Evolutionary conservation across 1,284 basidiomycete species (phyloP).

Genomic region (Cryptococcus depauperatus): DNA sequence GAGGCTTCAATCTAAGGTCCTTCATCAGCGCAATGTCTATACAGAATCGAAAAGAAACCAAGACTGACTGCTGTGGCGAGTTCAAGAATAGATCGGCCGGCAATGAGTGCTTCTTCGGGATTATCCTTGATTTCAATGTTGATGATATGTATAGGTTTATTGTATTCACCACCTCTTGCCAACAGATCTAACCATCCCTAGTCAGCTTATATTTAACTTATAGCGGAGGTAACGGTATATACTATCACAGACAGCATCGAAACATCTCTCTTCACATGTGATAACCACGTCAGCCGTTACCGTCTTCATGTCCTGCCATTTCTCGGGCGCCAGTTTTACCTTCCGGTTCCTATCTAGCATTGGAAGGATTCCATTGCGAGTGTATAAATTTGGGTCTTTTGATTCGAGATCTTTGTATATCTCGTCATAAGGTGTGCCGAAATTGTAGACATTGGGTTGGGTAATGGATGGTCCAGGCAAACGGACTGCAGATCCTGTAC

Average conservation of each 20-base stretch:
- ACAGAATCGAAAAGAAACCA: not conserved
- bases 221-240: too few species aligned
- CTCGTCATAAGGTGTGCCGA: conserved; percentile 95
- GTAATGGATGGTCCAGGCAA: conserved; percentile 93
- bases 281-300: conserved; percentile 90
- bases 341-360: conserved; percentile 96
- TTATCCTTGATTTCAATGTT: conserved; percentile 99
- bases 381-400: conserved; percentile 84
- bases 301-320: conserved; percentile 82
- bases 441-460: conserved; percentile 93
- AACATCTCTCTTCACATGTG: conserved; percentile 98
- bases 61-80: conserved; percentile 74
- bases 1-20: conserved; percentile 67
- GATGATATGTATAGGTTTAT: conserved; percentile 89
- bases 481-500: conserved; percentile 94
- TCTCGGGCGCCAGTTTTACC: conserved; percentile 86
- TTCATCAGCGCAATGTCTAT: not conserved
- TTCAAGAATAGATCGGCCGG: conserved; percentile 90
- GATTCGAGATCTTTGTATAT: conserved; percentile 88
- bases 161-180: conserved; percentile 79
- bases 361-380: conserved; percentile 89
- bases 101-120: conserved; percentile 93
- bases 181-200: conserved; percentile 68
- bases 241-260: conserved; percentile 98
- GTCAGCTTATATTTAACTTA: not conserved